Evolutionary conservation across 805 yeast species (phyloP).

Genomic region (Candida xyloterini): DNA sequence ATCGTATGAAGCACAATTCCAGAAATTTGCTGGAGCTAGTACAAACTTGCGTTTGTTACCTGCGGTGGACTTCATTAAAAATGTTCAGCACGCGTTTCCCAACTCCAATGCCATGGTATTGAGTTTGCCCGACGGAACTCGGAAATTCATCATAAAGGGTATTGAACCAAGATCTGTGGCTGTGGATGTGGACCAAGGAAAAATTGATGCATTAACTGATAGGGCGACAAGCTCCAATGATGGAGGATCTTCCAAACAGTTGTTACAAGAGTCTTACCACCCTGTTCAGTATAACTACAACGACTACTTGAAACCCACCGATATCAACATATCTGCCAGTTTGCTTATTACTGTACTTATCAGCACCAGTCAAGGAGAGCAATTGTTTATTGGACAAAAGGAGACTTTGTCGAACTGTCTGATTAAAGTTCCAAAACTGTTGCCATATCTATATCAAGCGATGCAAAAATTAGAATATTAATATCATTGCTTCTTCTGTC

Average conservation of each 20-base stretch:
- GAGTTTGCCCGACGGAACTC: conserved; percentile 56
- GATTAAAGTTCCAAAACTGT: conserved; percentile 35
- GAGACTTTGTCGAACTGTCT: conserved; percentile 32
- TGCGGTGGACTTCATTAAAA: conserved; percentile 95
- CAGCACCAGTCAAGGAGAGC: conserved; percentile 31
- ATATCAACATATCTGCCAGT: conserved; percentile 39
- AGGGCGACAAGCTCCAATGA: conserved; percentile 16
- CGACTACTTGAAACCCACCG: conserved; percentile 35
- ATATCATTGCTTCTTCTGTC: conserved; percentile 34
- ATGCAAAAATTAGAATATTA: conserved; percentile 24
- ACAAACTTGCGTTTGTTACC: conserved; percentile 60
- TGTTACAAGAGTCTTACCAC: conserved; percentile 29
- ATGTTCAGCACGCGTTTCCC: conserved; percentile 85
- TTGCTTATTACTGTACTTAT: conserved; percentile 36
- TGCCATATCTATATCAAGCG: conserved; percentile 26
- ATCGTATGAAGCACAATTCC: conserved; percentile 85
- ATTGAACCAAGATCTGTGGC: conserved; percentile 77
- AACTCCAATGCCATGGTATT: conserved; percentile 93
- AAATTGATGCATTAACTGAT: conserved; percentile 36
- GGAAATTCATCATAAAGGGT: conserved; percentile 89
- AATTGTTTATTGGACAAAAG: conserved; percentile 32
- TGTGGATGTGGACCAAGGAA: conserved; percentile 47
- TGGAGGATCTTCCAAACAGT: conserved; percentile 16
- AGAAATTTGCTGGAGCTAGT: conserved; percentile 49
- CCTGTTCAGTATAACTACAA: conserved; percentile 32